Evolutionary conservation across 768 basidiomycete species (phyloP).

Genomic region (Mycena olivaceomarginata): DNA sequence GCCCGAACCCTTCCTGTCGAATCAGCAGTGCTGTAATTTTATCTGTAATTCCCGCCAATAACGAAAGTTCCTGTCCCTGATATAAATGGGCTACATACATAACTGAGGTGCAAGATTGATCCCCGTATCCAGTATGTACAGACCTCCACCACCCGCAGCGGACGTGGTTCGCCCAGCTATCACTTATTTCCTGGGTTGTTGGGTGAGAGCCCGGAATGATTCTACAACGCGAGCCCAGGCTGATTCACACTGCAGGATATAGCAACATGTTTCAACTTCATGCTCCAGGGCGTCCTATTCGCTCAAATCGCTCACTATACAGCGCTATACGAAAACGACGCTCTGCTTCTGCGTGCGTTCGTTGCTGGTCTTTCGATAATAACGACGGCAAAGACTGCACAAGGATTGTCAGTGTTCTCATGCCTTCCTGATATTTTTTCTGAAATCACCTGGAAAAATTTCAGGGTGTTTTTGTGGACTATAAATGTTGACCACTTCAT

Average conservation of each 20-base stretch:
- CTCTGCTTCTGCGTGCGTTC: background rate
- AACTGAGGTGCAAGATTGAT: too few species aligned
- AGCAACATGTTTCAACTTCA: background rate
- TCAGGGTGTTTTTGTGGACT: constrained; percentile 12
- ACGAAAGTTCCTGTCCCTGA: too few species aligned
- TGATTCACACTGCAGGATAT: constrained; percentile 14
- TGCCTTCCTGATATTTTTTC: background rate
- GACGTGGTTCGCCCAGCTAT: constrained; percentile 1
- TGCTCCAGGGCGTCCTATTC: constrained; percentile 10
- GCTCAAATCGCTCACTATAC: constrained; percentile 16
- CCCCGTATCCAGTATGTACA: too few species aligned
- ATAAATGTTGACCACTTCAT: constrained; percentile 18
- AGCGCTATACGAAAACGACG: background rate
- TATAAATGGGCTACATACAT: too few species aligned
- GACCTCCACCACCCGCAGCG: background rate
- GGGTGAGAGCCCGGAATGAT: background rate
- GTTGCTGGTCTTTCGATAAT: background rate
- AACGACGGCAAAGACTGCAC: background rate
- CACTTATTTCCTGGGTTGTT: constrained; percentile 11
- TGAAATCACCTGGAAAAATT: background rate
- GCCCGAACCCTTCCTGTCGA: too few species aligned
- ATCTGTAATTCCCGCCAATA: too few species aligned
- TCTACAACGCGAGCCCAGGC: background rate
- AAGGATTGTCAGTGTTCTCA: constrained; percentile 9
- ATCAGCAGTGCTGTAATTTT: too few species aligned